A percentile compares a stretch with the other conserved stretches of the same genome.
These are phyloP conservation scores for Cyclotella choctawhatcheeana DNA, from an alignment of 108 stramenopile species.

Conservation along the genomic window DNA sequence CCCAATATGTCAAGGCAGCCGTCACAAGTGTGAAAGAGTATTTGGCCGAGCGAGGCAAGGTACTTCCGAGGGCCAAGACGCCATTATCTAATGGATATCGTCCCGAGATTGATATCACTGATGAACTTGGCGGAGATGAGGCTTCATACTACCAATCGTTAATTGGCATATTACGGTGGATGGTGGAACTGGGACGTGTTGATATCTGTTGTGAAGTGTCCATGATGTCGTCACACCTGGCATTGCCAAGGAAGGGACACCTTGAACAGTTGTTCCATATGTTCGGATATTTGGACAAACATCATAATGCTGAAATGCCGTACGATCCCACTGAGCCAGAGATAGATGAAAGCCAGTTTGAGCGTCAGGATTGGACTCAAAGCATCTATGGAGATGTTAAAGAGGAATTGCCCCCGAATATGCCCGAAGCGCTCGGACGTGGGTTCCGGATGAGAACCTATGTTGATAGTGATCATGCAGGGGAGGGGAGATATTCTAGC, in stretches of 20 bases:
- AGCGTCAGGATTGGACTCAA: slow-evolving; percentile 37
- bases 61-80: no score
- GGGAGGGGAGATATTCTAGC: no score
- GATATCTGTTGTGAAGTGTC: slow-evolving; percentile 57
- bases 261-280: slow-evolving; percentile 53
- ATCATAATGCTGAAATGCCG: slow-evolving; percentile 53
- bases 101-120: slow-evolving; percentile 42
- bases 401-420: slow-evolving; percentile 32
- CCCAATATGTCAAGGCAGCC: no score
- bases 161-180: slow-evolving; percentile 57
- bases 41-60: no score
- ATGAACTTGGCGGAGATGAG: slow-evolving; percentile 12
- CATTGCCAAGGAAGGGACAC: slow-evolving; percentile 65
- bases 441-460: slow-evolving; percentile 32
- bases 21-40: no score
- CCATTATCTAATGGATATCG: slow-evolving; percentile 32
- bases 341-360: slow-evolving; percentile 27
- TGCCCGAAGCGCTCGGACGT: slow-evolving; percentile 37
- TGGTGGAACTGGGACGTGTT: slow-evolving; percentile 49
- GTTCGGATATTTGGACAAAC: slow-evolving; percentile 56
- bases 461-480: slow-evolving; percentile 55
- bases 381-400: slow-evolving; percentile 31
- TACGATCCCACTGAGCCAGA: slow-evolving; percentile 52
- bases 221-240: slow-evolving; percentile 54
- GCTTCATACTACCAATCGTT: slow-evolving; percentile 41